phyloP scores from a whole-genome alignment of 2,329 filamentous ascomycete species.

The Fusarium sp. region DNA sequence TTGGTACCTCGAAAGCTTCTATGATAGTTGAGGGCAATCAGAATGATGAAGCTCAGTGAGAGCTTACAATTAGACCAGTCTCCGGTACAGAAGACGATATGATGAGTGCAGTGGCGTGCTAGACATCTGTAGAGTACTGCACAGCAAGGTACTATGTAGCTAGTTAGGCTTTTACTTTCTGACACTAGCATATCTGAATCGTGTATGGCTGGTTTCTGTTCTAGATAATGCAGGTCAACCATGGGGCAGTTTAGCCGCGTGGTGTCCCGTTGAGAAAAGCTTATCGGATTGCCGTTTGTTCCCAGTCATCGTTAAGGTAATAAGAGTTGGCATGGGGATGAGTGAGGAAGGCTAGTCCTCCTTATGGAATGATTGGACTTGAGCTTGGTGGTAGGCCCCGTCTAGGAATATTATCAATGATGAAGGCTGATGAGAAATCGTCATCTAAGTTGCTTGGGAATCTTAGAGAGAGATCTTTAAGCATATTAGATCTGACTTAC shows the following conservation, averaged over 20 bases:
- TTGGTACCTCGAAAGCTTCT: not conserved
- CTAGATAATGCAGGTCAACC: constrained; percentile 32
- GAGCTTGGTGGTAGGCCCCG: not conserved
- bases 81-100: constrained; percentile 1
- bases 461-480: not conserved
- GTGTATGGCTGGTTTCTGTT: constrained; percentile 22
- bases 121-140: not conserved
- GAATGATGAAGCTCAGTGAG: constrained; percentile 6
- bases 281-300: constrained; percentile 13
- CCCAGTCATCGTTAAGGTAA: not conserved
- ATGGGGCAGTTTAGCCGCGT: constrained; percentile 18
- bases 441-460: not conserved
- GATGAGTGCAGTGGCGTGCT: constrained; percentile 34
- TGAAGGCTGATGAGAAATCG: not conserved
- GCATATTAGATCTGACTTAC: constrained; percentile 5
- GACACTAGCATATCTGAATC: constrained; percentile 6
- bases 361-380: not conserved
- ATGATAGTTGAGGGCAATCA: not conserved
- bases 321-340: not conserved
- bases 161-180: constrained; percentile 14
- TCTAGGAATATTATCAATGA: not conserved
- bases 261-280: constrained; percentile 7
- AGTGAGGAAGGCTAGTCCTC: not conserved
- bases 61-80: not conserved
- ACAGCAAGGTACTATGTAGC: not conserved